These are phyloP conservation scores for Phlegmacium glaucopus DNA, from an alignment of 768 basidiomycete genomes.

Conservation along the genomic window DNA sequence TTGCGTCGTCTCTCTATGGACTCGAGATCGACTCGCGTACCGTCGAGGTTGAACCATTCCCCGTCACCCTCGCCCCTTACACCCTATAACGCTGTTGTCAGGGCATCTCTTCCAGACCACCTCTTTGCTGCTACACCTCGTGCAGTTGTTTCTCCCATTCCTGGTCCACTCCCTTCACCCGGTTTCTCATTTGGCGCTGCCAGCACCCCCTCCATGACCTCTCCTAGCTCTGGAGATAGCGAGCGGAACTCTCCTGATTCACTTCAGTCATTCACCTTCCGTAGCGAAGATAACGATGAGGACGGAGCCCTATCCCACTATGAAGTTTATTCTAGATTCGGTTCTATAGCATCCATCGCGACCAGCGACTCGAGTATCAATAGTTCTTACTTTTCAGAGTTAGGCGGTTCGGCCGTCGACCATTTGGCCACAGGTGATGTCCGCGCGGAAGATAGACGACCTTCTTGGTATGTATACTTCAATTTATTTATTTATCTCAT, in stretches of 20 bases:
- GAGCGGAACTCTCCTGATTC: slow-evolving; percentile 58
- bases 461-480: slow-evolving; percentile 36
- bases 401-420: slow-evolving; percentile 23
- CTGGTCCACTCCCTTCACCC: slow-evolving; percentile 60
- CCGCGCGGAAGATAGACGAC: slow-evolving; percentile 30
- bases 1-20: slow-evolving; percentile 41
- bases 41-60: slow-evolving; percentile 27
- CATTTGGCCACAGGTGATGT: slow-evolving; percentile 9
- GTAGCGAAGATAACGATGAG: slow-evolving; percentile 49
- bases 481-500: slow-evolving; percentile 12
- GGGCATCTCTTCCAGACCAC: slow-evolving; percentile 48
- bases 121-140: slow-evolving; percentile 48
- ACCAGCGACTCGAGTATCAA: slow-evolving; percentile 57
- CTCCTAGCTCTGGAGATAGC: slow-evolving; percentile 46
- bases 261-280: slow-evolving; percentile 43
- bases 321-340: slow-evolving; percentile 52
- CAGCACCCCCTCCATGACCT: slow-evolving; percentile 45
- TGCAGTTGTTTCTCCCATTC: slow-evolving; percentile 37
- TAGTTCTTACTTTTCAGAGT: slow-evolving; percentile 31
- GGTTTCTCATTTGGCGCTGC: slow-evolving; percentile 65
- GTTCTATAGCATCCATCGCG: slow-evolving; percentile 57
- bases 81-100: slow-evolving; percentile 35
- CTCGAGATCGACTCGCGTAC: slow-evolving; percentile 33
- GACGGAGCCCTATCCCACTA: slow-evolving; percentile 49
- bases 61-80: slow-evolving; percentile 44